A percentile compares a stretch with the other conserved stretches of the same genome.
These are phyloP conservation scores for Gautieria morchelliformis DNA, from an alignment of 768 basidiomycete species.

Conservation along the genomic window DNA sequence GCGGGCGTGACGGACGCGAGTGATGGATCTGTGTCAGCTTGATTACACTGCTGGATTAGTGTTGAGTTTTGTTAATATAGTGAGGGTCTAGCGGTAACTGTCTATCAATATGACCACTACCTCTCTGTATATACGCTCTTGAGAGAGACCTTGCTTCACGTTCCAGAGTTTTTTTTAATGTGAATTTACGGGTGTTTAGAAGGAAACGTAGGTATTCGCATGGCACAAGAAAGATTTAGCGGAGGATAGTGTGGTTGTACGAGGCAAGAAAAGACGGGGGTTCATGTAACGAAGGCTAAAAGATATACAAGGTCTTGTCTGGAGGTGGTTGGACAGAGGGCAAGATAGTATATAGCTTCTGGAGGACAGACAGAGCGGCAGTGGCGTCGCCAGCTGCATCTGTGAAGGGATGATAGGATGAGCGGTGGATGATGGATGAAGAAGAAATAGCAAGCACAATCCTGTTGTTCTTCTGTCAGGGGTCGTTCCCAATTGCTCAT, in stretches of 20 bases:
- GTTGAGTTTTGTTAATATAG: not conserved
- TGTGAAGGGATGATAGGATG: slow-evolving; percentile 15
- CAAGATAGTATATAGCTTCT: slow-evolving; percentile 31
- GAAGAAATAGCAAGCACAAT: slow-evolving; percentile 38
- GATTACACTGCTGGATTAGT: not conserved
- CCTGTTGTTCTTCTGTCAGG: slow-evolving; percentile 38
- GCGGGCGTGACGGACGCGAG: slow-evolving; percentile 3
- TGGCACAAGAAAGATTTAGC: too few relatives aligned
- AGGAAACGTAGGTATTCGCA: too few relatives aligned
- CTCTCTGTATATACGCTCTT: not conserved
- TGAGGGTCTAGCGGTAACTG: not conserved
- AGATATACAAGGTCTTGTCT: not conserved
- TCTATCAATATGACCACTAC: not conserved
- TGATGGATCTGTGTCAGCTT: slow-evolving; percentile 6
- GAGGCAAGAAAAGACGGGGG: too few relatives aligned
- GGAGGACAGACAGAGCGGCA: slow-evolving; percentile 48
- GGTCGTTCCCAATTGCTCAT: slow-evolving; percentile 61
- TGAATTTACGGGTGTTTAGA: too few relatives aligned
- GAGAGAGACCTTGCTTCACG: too few relatives aligned
- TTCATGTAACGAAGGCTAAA: not conserved
- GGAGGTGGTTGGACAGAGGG: not conserved
- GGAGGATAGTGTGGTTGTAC: too few relatives aligned
- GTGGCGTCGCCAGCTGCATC: slow-evolving; percentile 71
- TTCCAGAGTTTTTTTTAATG: not conserved
- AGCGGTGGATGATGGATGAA: not conserved